Evolutionary conservation across 352 stramenopile species (phyloP).

Genomic region (Globisporangium camurandrum): DNA sequence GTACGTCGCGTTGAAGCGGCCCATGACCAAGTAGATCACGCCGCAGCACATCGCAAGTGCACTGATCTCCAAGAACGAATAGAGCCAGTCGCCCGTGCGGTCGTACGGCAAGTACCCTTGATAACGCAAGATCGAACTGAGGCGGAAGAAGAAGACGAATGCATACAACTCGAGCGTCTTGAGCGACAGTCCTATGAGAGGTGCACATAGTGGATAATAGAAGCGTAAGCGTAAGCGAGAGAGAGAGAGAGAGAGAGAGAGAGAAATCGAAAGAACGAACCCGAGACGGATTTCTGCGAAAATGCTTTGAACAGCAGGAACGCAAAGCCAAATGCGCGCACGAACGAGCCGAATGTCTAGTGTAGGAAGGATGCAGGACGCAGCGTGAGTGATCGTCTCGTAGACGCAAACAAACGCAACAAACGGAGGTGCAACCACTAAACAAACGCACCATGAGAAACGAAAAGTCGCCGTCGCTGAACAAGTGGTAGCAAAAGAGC

Average conservation of each 20-base stretch:
- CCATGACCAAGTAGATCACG: slow-evolving; percentile 89
- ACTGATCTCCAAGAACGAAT: slow-evolving; percentile 94
- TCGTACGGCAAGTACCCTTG: slow-evolving; percentile 93
- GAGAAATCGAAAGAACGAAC: too few relatives aligned
- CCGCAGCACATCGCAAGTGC: slow-evolving; percentile 82
- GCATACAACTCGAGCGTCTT: slow-evolving; percentile 98
- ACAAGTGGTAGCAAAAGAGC: slow-evolving; percentile 94
- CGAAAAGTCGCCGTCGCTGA: slow-evolving; percentile 97
- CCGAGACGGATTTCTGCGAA: slow-evolving; percentile 85
- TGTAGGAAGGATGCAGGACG: too few relatives aligned
- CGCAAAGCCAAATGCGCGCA: slow-evolving; percentile 85
- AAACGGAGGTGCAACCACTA: not conserved
- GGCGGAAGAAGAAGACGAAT: slow-evolving; percentile 94
- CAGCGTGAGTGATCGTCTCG: not conserved
- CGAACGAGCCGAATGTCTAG: slow-evolving; percentile 89
- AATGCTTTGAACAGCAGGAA: slow-evolving; percentile 95
- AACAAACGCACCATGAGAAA: slow-evolving; percentile 95
- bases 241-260: too few relatives aligned
- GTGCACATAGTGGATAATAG: too few relatives aligned
- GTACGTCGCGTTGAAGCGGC: slow-evolving; percentile 94
- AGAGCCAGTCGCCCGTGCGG: slow-evolving; percentile 97
- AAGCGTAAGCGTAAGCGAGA: too few relatives aligned
- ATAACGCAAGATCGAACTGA: slow-evolving; percentile 96
- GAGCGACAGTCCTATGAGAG: slow-evolving; percentile 86
- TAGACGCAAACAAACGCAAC: not conserved